Evolutionary conservation across 2,329 filamentous ascomycete genomes (phyloP).

Genomic region (Penicillium digitatum): DNA sequence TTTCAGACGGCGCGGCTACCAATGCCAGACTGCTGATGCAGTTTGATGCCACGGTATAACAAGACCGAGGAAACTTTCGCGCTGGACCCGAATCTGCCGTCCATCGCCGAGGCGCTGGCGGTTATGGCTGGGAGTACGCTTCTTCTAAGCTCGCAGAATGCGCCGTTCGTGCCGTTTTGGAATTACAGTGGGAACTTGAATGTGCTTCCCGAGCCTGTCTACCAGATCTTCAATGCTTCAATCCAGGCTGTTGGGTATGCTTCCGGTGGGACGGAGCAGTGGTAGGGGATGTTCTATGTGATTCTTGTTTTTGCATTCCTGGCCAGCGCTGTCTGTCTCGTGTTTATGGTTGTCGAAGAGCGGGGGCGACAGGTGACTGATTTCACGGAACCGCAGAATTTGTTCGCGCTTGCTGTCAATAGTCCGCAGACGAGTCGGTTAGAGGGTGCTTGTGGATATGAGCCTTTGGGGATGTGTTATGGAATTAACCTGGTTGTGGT

Average conservation of each 20-base stretch:
- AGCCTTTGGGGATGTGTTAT: constrained; percentile 51
- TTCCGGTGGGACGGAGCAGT: constrained; percentile 57
- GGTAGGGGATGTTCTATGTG: constrained; percentile 65
- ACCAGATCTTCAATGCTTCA: constrained; percentile 60
- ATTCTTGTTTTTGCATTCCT: constrained; percentile 63
- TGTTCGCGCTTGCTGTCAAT: constrained; percentile 69
- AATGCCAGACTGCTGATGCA: constrained; percentile 59
- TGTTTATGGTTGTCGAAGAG: constrained; percentile 57
- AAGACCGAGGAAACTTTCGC: constrained; percentile 23
- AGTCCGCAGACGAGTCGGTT: constrained; percentile 51
- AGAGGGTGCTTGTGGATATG: constrained; percentile 55
- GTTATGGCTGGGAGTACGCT: constrained; percentile 66
- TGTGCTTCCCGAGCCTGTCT: constrained; percentile 46
- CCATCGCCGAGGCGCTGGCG: constrained; percentile 68
- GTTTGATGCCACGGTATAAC: constrained; percentile 44
- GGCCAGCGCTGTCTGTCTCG: constrained; percentile 62
- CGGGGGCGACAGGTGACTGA: constrained; percentile 65
- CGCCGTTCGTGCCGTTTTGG: constrained; percentile 61
- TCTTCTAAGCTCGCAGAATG: constrained; percentile 55
- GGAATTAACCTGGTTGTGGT: too few species aligned
- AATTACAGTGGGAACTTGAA: constrained; percentile 35
- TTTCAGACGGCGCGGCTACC: constrained; percentile 54
- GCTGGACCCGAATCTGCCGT: constrained; percentile 56
- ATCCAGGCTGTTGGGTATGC: constrained; percentile 66
- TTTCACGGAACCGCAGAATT: constrained; percentile 71